Conservation (phyloP, 2,329 filamentous ascomycete genomes). For the Fusarium protoensiforme region DNA sequence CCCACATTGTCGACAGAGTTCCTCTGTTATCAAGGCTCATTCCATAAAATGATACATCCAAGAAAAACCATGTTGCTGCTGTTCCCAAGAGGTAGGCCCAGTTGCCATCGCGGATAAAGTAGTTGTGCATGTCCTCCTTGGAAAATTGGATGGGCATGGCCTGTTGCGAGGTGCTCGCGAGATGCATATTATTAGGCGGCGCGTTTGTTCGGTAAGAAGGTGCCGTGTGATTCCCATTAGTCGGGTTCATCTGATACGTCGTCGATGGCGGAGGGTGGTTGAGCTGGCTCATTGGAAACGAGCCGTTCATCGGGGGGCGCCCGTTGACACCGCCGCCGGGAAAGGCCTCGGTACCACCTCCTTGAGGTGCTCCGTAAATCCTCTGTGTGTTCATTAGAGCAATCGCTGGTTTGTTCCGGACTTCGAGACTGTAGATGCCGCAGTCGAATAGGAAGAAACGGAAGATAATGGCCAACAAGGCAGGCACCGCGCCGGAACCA, state of each 20-base stretch:
- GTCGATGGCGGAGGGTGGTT: constrained; percentile 26
- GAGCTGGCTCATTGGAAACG: constrained; percentile 35
- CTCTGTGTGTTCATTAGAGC: constrained; percentile 70
- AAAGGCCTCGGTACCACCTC: constrained; percentile 27
- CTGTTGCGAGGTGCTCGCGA: constrained; percentile 47
- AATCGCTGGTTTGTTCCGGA: constrained; percentile 69
- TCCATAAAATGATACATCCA: constrained; percentile 67
- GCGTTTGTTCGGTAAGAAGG: constrained; percentile 40
- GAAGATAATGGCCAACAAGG: constrained; percentile 72
- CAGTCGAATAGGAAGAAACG: constrained; percentile 75
- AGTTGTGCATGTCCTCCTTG: constrained; percentile 59
- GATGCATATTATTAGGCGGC: constrained; percentile 14
- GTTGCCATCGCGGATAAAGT: constrained; percentile 57
- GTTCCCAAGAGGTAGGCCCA: constrained; percentile 54
- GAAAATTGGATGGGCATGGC: constrained; percentile 62
- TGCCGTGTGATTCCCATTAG: constrained; percentile 25
- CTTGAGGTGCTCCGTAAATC: constrained; percentile 60
- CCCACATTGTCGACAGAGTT: constrained; percentile 52
- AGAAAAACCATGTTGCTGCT: constrained; percentile 61
- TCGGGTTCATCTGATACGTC: constrained; percentile 40
- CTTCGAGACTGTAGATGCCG: constrained; percentile 72
- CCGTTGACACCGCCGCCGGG: constrained; percentile 17
- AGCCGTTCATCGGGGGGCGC: constrained; percentile 32
- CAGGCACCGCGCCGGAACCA: constrained; percentile 72
- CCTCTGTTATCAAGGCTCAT: constrained; percentile 58